Base-by-base conservation (phyloP, 192 early-diverging fungal genomes). In the Coemansia sp. region DNA sequence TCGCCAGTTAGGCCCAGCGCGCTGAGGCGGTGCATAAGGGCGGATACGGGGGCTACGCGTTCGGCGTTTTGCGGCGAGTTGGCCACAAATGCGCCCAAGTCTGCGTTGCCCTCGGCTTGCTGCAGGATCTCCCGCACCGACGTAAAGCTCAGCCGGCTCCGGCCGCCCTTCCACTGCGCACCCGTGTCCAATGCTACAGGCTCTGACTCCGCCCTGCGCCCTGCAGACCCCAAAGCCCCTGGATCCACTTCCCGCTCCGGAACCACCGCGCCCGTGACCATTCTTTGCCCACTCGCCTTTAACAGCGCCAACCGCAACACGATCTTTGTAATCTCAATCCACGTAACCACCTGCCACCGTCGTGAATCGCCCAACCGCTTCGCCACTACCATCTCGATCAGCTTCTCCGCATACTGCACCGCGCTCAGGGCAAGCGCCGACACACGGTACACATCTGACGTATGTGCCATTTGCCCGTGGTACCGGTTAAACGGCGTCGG, bases 371-470 rank as follows among this genome's bases (percentile, higher is more conserved):
- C 88, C 62, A 86, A 82, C 60, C 79, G 75, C 61, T 91, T 91
- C 23, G 76, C 83, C 19, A 87, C 85, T 12, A 83, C 76, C 93
- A 95, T 95, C 66, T 95, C 93, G 14, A 85, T 64, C 39, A 93
- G 72, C 39, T 88, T 89, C 57, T 92, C 88, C 6, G 83, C 82
- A 61, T 85, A 84, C 75, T 93, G 89, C 58, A 93, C 74, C 7
- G 90, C 62, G 12, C 90, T 88, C 51, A 94, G 73, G 1, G 87
- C 17, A 32, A 88, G 82, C 2, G 92, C 79, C 7, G 90, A 69
- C 1, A 67, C 24, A 52, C 82, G 85, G 62, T 91, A 92, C 17
- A 75, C 17, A 1, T 60, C 52, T 1, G 81, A 79, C n/a, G 24
- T 29, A 4, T 60, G 55, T 12, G 88, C 69, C 81, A 92, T 85